A percentile compares a stretch with the other conserved stretches of the same genome.
Evolutionary conservation across 345 rosid genomes (phyloP).

Genomic region (Chamaenerion angustifolium): DNA sequence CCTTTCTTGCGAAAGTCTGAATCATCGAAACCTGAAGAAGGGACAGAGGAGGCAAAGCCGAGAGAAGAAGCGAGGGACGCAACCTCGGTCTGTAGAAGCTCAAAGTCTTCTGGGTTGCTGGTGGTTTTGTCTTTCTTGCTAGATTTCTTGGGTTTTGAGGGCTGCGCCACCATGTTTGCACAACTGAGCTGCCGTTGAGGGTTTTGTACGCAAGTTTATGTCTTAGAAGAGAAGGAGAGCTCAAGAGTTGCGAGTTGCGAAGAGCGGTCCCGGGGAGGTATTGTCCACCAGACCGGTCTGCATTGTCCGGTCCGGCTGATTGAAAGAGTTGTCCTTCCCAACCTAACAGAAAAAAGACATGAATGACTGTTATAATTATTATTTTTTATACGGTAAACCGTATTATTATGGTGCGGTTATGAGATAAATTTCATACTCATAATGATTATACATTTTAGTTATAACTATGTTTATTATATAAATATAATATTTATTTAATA

Average conservation of each 20-base stretch:
- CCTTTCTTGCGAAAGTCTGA: slow-evolving; percentile 49
- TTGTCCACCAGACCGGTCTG: too few species aligned
- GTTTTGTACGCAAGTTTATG: background rate
- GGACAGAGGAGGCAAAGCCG: slow-evolving; percentile 35
- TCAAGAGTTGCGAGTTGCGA: background rate
- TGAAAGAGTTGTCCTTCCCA: too few species aligned
- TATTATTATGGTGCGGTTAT: too few species aligned
- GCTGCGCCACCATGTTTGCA: slow-evolving; percentile 6
- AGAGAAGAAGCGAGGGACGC: slow-evolving; percentile 76
- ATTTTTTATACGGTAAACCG: too few species aligned
- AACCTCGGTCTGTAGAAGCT: slow-evolving; percentile 43
- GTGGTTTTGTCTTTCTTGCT: background rate
- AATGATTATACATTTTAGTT: too few species aligned
- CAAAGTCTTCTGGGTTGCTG: slow-evolving; percentile 14
- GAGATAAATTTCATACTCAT: too few species aligned
- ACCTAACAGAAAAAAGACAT: too few species aligned
- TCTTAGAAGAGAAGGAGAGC: background rate
- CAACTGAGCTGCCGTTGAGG: background rate
- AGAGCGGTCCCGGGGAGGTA: too few species aligned
- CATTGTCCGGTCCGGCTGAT: too few species aligned
- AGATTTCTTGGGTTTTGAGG: slow-evolving; percentile 16
- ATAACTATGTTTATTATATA: too few species aligned
- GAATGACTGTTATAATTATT: too few species aligned
- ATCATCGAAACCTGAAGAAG: slow-evolving; percentile 59
- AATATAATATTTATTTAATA: too few species aligned